Base-by-base conservation (phyloP, 306 rosid genomes). In the Quercus cerris region DNA sequence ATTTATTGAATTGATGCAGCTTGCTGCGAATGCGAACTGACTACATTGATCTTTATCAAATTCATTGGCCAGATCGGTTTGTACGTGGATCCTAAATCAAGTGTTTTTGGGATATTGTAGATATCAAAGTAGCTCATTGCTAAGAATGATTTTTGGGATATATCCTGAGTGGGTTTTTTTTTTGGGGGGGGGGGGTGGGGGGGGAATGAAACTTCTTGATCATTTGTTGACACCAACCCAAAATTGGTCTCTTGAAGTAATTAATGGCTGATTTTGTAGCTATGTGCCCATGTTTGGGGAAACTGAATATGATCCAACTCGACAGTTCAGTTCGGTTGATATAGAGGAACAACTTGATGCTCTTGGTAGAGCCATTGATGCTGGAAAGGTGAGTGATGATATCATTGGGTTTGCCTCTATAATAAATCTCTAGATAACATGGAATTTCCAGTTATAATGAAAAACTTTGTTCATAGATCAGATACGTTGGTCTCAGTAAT, bases 21-120 rank as follows among this genome's bases (percentile, higher is more conserved):
- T 89, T 94, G 89, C 74, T 80, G 85, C 77, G 88, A 62, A 79
- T 92, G 92, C 94, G 74, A 84, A 88, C 89, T 27, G 97, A 92
- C 87, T 83, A 90, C 88, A 91, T 94, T 71, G 97, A 94, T 88
- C 94, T 94, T 84, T 94, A 88, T 85, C 98, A 91, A 83, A 88
- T 92, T 84, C 97, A 92, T 78, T 92, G 97, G 97, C 98, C 98
- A 84, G 99, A 94, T 85, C 97, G 99, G 97, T 94, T 91, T 90
- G 95, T 92, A 84, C 73, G 89, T 82, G 63, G 77, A 85, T 64
- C 38, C 81, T 51, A 38, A 25, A 46, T 87, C 74, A 19, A 27
- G 4, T 9, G 19, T 68, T 78, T 78, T 68, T 75, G 35, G 18
- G 33, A 38, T 41, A 14, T 25, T 83, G 46, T 80, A 80, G 38